phyloP scores from a whole-genome alignment of 2,329 filamentous ascomycete genomes.

The Cucurbitaria berberidis region DNA sequence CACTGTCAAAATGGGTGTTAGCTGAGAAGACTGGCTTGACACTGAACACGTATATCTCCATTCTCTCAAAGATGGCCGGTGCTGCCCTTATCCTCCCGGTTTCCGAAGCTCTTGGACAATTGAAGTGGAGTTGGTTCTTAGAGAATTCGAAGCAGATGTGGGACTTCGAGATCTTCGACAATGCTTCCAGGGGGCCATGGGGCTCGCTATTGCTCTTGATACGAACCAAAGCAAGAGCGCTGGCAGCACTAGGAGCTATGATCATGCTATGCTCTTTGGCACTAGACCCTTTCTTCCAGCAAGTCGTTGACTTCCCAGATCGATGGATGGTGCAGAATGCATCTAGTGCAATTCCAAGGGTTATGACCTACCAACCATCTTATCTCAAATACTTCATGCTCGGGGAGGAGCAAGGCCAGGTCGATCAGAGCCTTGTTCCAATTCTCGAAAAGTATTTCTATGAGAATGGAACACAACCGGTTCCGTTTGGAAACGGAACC shows the following conservation, averaged over 20 bases:
- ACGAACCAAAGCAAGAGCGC: constrained; percentile 22
- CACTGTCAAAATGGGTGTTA: constrained; percentile 13
- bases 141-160: constrained; percentile 36
- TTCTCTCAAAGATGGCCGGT: constrained; percentile 36
- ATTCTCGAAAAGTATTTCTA: constrained; percentile 13
- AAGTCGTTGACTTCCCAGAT: constrained; percentile 34
- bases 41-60: constrained; percentile 35
- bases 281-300: constrained; percentile 43
- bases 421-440: constrained; percentile 5
- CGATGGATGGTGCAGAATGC: constrained; percentile 20
- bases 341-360: constrained; percentile 17
- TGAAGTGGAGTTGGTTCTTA: constrained; percentile 47
- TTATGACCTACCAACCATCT: constrained; percentile 7
- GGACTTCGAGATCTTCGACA: constrained; percentile 48
- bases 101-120: constrained; percentile 40
- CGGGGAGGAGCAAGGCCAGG: not conserved
- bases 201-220: constrained; percentile 25
- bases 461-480: constrained; percentile 28
- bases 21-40: constrained; percentile 17
- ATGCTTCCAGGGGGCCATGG: constrained; percentile 37
- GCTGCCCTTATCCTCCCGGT: constrained; percentile 37
- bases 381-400: not conserved
- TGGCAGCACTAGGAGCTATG: constrained; percentile 32
- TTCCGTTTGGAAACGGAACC: constrained; percentile 29
- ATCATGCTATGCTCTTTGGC: constrained; percentile 29